These are phyloP conservation scores for Excoecaria agallocha DNA, from an alignment of 345 rosid genomes.

Conservation along the genomic window DNA sequence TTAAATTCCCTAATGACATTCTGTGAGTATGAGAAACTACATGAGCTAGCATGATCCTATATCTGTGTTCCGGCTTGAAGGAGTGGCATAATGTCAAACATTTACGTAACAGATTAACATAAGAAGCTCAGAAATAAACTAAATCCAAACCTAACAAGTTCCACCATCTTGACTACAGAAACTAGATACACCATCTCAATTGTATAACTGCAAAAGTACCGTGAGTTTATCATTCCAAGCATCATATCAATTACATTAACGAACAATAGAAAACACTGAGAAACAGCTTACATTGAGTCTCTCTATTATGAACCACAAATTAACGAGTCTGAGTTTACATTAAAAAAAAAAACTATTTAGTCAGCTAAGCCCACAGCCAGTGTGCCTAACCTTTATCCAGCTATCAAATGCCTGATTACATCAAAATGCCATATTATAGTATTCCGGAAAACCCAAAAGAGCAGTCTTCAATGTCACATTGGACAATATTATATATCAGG, in stretches of 20 bases:
- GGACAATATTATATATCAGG: background rate
- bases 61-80: background rate
- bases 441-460: background rate
- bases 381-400: background rate
- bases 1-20: background rate
- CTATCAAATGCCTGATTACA: background rate
- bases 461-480: background rate
- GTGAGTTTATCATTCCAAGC: background rate
- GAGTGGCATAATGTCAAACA: background rate
- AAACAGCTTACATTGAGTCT: background rate
- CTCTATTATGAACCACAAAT: background rate
- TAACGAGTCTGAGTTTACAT: background rate
- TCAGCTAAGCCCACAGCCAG: background rate
- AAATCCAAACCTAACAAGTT: background rate
- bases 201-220: background rate
- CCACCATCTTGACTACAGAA: background rate
- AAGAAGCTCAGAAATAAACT: background rate
- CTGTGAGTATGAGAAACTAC: background rate
- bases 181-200: too few species aligned
- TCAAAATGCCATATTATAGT: background rate
- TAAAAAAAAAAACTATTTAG: background rate
- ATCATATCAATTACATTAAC: background rate
- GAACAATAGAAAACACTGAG: background rate
- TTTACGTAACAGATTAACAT: background rate
- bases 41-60: background rate